Evolutionary conservation across 768 basidiomycete species (phyloP).

Genomic region (Agrocybe pediades): DNA sequence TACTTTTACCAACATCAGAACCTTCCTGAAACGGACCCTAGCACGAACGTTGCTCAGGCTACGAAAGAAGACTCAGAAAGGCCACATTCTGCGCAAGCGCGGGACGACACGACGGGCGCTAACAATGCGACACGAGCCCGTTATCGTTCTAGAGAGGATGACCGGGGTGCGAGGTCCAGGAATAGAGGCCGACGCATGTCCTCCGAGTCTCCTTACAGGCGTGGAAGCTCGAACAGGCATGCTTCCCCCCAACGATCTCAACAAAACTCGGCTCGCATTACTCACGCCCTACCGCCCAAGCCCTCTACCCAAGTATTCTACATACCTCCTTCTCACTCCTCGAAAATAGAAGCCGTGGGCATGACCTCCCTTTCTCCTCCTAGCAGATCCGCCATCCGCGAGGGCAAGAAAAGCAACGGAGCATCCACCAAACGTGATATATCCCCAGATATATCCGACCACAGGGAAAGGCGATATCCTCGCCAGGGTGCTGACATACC

Average conservation of each 20-base stretch:
- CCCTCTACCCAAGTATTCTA: conserved; percentile 55
- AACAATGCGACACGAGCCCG: conserved; percentile 14
- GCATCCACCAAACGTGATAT: conserved; percentile 26
- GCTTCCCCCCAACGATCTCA: conserved; percentile 25
- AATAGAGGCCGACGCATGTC: background rate
- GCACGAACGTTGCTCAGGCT: background rate
- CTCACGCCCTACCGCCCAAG: conserved; percentile 72
- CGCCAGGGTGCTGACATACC: conserved; percentile 49
- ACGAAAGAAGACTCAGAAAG: conserved; percentile 8
- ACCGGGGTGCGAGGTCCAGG: conserved; percentile 4
- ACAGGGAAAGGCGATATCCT: conserved; percentile 62
- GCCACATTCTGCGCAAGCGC: conserved; percentile 11
- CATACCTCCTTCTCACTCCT: conserved; percentile 56
- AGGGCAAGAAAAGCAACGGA: conserved; percentile 39
- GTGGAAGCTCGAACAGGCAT: conserved; percentile 12
- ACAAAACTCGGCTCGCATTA: conserved; percentile 41
- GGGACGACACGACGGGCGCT: conserved; percentile 16
- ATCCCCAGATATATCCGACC: conserved; percentile 24
- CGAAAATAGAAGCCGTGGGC: conserved; percentile 60
- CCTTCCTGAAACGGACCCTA: background rate
- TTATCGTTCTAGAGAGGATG: conserved; percentile 5
- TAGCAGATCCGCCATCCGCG: conserved; percentile 27
- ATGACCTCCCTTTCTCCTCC: conserved; percentile 48
- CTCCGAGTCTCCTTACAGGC: conserved; percentile 14
- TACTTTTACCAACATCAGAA: conserved; percentile 33